Conservation (phyloP, 805 yeast species). For the Yamadazyma kitorensis region DNA sequence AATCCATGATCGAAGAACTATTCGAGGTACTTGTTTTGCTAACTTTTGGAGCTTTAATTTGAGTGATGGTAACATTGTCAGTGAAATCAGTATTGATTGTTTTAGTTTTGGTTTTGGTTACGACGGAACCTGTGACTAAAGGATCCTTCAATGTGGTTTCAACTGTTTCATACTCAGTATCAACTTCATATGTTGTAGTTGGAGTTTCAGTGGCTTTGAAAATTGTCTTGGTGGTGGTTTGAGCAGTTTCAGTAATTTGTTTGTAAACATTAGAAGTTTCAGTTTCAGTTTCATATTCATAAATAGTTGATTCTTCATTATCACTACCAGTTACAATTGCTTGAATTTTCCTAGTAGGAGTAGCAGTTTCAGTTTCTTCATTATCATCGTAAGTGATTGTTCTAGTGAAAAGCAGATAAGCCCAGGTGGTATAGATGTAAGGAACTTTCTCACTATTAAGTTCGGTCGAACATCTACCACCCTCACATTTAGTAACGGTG, state of each 20-base stretch:
- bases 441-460: constrained; percentile 10
- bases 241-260: constrained; percentile 17
- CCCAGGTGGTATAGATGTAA: constrained; percentile 15
- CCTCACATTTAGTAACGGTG: constrained; percentile 16
- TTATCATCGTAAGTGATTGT: constrained; percentile 5
- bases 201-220: constrained; percentile 25
- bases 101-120: constrained; percentile 19
- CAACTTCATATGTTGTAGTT: constrained; percentile 16
- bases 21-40: constrained; percentile 1
- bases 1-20: constrained; percentile 3
- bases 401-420: constrained; percentile 13
- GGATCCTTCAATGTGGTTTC: constrained; percentile 26
- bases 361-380: constrained; percentile 1
- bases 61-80: constrained; percentile 4
- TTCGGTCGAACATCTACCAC: constrained; percentile 13
- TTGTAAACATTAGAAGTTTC: constrained; percentile 12
- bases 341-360: background rate
- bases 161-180: constrained; percentile 18
- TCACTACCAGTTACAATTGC: background rate
- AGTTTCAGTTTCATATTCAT: constrained; percentile 19
- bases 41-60: background rate
- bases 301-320: constrained; percentile 11
- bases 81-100: constrained; percentile 12
- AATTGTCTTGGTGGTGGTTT: constrained; percentile 28
- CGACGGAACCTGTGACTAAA: constrained; percentile 24